Evolutionary conservation across 2,329 filamentous ascomycete species (phyloP), one percentile per base, ranked within the genome.

Genomic region (Trichoderma sp.): DNA sequence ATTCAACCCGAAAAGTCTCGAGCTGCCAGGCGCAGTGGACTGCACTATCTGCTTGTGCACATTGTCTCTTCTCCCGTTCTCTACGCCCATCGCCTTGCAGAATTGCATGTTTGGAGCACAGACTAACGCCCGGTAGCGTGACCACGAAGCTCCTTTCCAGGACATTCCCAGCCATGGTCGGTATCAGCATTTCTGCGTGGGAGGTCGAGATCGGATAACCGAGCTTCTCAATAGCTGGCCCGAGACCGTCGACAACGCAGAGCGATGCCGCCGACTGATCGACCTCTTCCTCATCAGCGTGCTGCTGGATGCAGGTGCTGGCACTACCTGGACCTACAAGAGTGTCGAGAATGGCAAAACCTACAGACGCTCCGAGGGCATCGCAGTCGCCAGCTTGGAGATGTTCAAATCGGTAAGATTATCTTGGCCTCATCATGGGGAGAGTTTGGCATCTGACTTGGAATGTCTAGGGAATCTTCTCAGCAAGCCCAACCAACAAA

Each of bases 301-400:
- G 8, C 82, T 96, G 59, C 84, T 96, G 9, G 92, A 96, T 76
- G 92, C 95, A 5, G 95, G 95, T 48, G 93, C 95, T 2, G 95
- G 95, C 48, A 94, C 89, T 3, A 86, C 88, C 72, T 99, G 95
- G 95, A 90, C 89, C 72, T 99, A 97, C 82, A 95, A 92, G 82
- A 97, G 93, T 76, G 90, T 90, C 70, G 93, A 97, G 76, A 96
- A 93, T 71, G 93, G 92, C 67, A 90, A 89, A 70, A 79, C 91
- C 48, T 98, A 94, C 79, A 85, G 88, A 63, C 89, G 95, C 60
- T 97, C 93, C 70, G 95, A 97, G 78, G 94, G 94, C 9, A 84
- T 97, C 66, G 94, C 94, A 9, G 89, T 90, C 71, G 88, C 88
- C 7, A 89, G 85, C 71, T 76, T 90, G 74, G 94, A 97, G 73